Percentiles rank a stretch among this genome's conserved stretches.
Evolutionary conservation across 768 basidiomycete species (phyloP).

Genomic region (Punctularia strigosozonata): DNA sequence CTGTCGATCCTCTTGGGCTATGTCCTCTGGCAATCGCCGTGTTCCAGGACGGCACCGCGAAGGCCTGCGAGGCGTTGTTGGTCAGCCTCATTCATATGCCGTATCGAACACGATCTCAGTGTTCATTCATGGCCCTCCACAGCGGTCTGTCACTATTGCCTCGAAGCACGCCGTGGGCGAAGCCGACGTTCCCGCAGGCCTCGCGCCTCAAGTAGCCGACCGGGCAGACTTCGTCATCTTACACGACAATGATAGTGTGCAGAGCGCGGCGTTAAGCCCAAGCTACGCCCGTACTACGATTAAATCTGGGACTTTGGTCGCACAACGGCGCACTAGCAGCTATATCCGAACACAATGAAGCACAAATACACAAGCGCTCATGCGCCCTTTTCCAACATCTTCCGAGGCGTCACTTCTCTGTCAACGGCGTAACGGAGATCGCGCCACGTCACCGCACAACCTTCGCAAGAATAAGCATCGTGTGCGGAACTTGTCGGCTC

Average conservation of each 20-base stretch:
- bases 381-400: too few relatives aligned
- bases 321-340: slow-evolving; percentile 20
- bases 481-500: too few relatives aligned
- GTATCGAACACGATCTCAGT: not conserved
- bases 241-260: slow-evolving; percentile 32
- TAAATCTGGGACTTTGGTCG: slow-evolving; percentile 31
- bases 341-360: too few relatives aligned
- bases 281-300: slow-evolving; percentile 39
- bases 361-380: too few relatives aligned
- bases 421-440: too few relatives aligned
- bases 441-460: too few relatives aligned
- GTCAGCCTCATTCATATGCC: slow-evolving; percentile 22
- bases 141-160: slow-evolving; percentile 41
- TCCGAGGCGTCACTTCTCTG: too few relatives aligned
- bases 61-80: slow-evolving; percentile 32
- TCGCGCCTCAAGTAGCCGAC: slow-evolving; percentile 28
- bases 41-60: slow-evolving; percentile 43
- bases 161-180: slow-evolving; percentile 40
- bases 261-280: slow-evolving; percentile 38
- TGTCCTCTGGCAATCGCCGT: slow-evolving; percentile 46
- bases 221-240: slow-evolving; percentile 49
- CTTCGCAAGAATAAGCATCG: too few relatives aligned
- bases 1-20: slow-evolving; percentile 46
- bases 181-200: slow-evolving; percentile 13
- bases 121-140: slow-evolving; percentile 5